A percentile compares a stretch with the other conserved stretches of the same genome.
Conservation (phyloP, 306 rosid genomes). For the Biancaea sappan region DNA sequence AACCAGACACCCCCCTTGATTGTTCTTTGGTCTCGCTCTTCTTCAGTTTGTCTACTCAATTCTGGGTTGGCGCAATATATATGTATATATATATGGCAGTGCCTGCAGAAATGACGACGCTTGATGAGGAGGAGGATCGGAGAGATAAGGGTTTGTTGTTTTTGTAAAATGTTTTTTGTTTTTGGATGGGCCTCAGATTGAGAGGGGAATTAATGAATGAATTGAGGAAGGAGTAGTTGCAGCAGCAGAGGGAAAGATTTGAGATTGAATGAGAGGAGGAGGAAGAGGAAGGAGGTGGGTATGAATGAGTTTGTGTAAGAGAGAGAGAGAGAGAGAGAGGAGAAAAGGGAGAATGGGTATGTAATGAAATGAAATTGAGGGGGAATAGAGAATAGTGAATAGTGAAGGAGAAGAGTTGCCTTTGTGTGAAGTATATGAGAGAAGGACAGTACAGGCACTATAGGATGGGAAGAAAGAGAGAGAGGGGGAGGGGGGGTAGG, state of each 20-base stretch:
- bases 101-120: too few species aligned
- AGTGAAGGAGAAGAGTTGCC: too few species aligned
- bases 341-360: too few species aligned
- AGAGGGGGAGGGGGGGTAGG: slow-evolving; percentile 49
- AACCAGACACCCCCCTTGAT: background rate
- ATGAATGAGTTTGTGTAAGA: slow-evolving; percentile 1
- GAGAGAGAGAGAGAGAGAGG: slow-evolving; percentile 30
- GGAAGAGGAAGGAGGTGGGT: background rate
- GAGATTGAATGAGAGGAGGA: slow-evolving; percentile 56
- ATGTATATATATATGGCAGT: slow-evolving; percentile 12
- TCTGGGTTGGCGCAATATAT: slow-evolving; percentile 9
- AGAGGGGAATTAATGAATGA: slow-evolving; percentile 49
- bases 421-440: slow-evolving; percentile 95
- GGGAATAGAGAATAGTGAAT: too few species aligned
- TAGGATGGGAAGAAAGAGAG: slow-evolving; percentile 34
- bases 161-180: too few species aligned
- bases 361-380: too few species aligned
- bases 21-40: too few species aligned
- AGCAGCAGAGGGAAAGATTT: slow-evolving; percentile 70
- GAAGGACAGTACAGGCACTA: slow-evolving; percentile 89
- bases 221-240: slow-evolving; percentile 67
- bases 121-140: too few species aligned
- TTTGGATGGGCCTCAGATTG: too few species aligned
- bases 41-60: background rate
- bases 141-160: background rate